Evolutionary conservation across 768 basidiomycete species (phyloP), one percentile per base, ranked within the genome.

Genomic region (Leccinum barrowsii): DNA sequence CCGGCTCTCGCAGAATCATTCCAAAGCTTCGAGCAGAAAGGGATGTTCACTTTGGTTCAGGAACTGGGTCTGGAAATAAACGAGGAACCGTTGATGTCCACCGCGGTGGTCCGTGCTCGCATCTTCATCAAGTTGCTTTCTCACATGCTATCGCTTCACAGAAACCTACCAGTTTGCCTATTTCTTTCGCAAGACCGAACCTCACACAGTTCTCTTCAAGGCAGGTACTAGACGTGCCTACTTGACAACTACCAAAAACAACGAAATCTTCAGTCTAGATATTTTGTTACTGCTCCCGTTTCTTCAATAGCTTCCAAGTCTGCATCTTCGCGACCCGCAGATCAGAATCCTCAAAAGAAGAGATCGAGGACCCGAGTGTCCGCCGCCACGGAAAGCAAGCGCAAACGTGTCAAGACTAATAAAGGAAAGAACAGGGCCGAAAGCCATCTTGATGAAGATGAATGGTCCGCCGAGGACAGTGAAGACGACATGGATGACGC

Each of bases 161-260:
- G 94, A 90, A 59, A 82, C 81, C 0, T 96, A 95, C 67, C 94
- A 96, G 63, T 94, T 92, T 70, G 92, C 89, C 50, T 96, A 92
- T 70, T 96, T 94, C 74, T 78, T 95, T 63, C 83, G 92, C 22
- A 86, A 86, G 72, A 86, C 84, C 2, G 92, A 93, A 53, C 82
- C 89, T 10, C 91, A 95, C 71, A 85, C 90, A 0, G 80, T 94
- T 2, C 76, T 94, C 7, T 76, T 91, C 64, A 96, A 96, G 80
- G 94, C 89, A 52, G n/a, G 74, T 61, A 28, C 26, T 28, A 60
- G 37, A 22, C 6, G 0, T 28, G 17, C 19, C n/a, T 2, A 28
- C 0, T 15, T 24, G 6, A 8, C 11, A 34, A 5, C 40, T 21
- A 40, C 30, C 2, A 2, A 49, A 34, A 50, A 48, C n/a, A 28